Evolutionary conservation across 208 protist species (phyloP).

Genomic region (Crithidia expoeki): DNA sequence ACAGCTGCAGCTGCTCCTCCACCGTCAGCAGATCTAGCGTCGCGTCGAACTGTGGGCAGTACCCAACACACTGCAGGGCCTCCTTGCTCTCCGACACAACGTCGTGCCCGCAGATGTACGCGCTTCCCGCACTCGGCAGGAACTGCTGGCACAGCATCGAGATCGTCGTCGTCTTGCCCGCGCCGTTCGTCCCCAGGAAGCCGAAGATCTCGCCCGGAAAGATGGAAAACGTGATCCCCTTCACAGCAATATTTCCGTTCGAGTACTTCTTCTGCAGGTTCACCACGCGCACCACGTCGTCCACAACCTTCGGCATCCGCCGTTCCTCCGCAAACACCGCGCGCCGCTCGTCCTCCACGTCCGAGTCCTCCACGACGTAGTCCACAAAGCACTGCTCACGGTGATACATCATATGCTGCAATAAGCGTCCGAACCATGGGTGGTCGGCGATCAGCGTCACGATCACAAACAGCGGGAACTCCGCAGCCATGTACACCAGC

Average conservation of each 20-base stretch:
- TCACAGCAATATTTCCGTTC: conserved; percentile 70
- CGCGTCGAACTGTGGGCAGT: conserved; percentile 97
- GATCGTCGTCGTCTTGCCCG: conserved; percentile 89
- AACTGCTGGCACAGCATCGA: conserved; percentile 84
- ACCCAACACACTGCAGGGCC: conserved; percentile 81
- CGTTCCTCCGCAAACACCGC: conserved; percentile 49
- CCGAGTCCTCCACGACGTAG: conserved; percentile 29
- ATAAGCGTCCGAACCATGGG: conserved; percentile 45
- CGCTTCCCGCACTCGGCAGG: conserved; percentile 63
- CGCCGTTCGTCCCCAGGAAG: conserved; percentile 91
- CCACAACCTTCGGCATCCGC: conserved; percentile 15
- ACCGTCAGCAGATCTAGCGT: conserved; percentile 91
- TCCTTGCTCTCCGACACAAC: conserved; percentile 48
- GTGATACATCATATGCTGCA: too few relatives aligned
- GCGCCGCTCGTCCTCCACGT: conserved; percentile 47
- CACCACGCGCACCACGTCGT: conserved; percentile 59
- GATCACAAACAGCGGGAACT: conserved; percentile 57
- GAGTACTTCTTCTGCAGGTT: conserved; percentile 69
- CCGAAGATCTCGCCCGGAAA: conserved; percentile 81
- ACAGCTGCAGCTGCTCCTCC: conserved; percentile 87
- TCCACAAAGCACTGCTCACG: conserved; percentile 33
- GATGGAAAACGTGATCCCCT: conserved; percentile 72
- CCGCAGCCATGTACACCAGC: conserved; percentile 63
- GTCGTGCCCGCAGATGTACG: conserved; percentile 58
- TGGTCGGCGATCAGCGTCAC: conserved; percentile 75